Evolutionary conservation across 768 basidiomycete species (phyloP).

Genomic region (Phylloporus arenicola): DNA sequence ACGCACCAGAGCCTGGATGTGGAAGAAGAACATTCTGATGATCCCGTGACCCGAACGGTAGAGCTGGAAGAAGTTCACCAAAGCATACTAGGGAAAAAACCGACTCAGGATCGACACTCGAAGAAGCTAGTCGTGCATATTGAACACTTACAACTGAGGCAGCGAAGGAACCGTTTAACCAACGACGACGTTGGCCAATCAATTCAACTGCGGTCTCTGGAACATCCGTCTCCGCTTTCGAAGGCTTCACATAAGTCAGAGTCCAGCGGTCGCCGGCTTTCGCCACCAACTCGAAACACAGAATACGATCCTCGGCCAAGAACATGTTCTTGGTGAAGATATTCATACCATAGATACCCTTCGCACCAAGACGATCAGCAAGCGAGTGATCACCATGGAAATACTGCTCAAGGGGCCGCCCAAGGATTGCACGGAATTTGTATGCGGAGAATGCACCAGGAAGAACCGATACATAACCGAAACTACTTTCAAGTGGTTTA

Average conservation of each 20-base stretch:
- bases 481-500: slow-evolving; percentile 91
- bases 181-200: slow-evolving; percentile 92
- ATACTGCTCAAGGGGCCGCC: slow-evolving; percentile 79
- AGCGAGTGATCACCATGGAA: slow-evolving; percentile 86
- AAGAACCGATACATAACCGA: slow-evolving; percentile 92
- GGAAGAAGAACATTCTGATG: slow-evolving; percentile 95
- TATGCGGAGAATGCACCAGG: slow-evolving; percentile 98
- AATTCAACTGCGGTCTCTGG: slow-evolving; percentile 88
- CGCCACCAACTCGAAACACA: slow-evolving; percentile 95
- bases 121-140: neutral
- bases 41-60: slow-evolving; percentile 85
- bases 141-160: slow-evolving; percentile 69
- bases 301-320: slow-evolving; percentile 91
- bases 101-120: neutral
- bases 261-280: slow-evolving; percentile 87
- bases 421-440: slow-evolving; percentile 87
- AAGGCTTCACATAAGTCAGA: slow-evolving; percentile 87
- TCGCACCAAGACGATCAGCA: slow-evolving; percentile 85
- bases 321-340: slow-evolving; percentile 96
- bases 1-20: slow-evolving; percentile 83
- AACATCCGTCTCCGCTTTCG: slow-evolving; percentile 96
- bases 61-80: slow-evolving; percentile 89
- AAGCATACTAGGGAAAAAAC: slow-evolving; percentile 57
- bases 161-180: slow-evolving; percentile 95
- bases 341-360: slow-evolving; percentile 95